Conservation (phyloP, 139 green algal genomes). For the Raphidocelis subcapitata region DNA sequence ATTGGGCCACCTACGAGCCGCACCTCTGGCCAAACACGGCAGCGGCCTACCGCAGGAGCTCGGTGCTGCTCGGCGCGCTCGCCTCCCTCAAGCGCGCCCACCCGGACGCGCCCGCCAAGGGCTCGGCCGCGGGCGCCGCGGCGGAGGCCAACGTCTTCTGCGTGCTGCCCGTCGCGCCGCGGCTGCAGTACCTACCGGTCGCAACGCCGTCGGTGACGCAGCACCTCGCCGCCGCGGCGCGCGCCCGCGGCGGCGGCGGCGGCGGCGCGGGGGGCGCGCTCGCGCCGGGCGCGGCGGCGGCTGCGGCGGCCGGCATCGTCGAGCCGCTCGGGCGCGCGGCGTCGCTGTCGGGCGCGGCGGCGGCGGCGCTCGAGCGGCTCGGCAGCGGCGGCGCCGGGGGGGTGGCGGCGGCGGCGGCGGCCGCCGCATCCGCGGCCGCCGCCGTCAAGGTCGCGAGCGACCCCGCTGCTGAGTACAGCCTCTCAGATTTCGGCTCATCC, state of each 20-base stretch:
- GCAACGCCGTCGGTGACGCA: slow-evolving; percentile 40
- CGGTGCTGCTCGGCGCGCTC: slow-evolving; percentile 77
- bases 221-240: background rate
- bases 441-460: background rate
- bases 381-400: no score
- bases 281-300: background rate
- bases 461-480: slow-evolving; percentile 18
- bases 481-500: slow-evolving; percentile 6
- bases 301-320: background rate
- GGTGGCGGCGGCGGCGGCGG: no score
- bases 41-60: slow-evolving; percentile 58
- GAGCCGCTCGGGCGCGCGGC: no score
- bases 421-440: background rate
- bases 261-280: background rate
- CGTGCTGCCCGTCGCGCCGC: slow-evolving; percentile 57
- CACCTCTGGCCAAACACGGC: slow-evolving; percentile 83
- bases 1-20: slow-evolving; percentile 97
- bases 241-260: background rate
- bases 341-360: no score
- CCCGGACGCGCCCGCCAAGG: slow-evolving; percentile 19
- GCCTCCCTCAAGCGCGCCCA: slow-evolving; percentile 47
- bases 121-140: background rate
- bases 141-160: slow-evolving; percentile 76
- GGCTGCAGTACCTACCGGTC: slow-evolving; percentile 92
- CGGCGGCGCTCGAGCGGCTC: background rate